Conservation (phyloP, 768 basidiomycete genomes). For the Amanita pallidorosea region DNA sequence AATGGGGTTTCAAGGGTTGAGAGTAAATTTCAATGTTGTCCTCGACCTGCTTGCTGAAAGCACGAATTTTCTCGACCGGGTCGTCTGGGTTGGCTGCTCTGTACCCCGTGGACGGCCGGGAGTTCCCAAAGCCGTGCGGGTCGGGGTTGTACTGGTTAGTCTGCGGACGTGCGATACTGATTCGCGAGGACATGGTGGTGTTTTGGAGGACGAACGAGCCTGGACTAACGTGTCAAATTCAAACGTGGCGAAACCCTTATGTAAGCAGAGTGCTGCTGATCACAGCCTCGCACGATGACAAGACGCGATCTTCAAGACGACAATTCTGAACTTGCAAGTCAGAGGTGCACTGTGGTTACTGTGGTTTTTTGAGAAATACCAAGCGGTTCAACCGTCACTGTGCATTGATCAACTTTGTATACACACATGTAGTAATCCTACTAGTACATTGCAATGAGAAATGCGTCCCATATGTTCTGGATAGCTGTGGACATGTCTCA, state of each 20-base stretch:
- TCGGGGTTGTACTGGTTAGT: conserved; percentile 50
- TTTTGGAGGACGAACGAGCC: conserved; percentile 12
- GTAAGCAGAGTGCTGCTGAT: background rate
- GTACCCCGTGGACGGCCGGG: conserved; percentile 60
- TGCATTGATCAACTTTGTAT: too few relatives aligned
- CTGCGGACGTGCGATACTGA: conserved; percentile 70
- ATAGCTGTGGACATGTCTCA: too few relatives aligned
- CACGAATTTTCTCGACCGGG: conserved; percentile 69
- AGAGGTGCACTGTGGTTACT: too few relatives aligned
- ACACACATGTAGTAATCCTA: too few relatives aligned
- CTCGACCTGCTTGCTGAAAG: conserved; percentile 68
- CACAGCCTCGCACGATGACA: background rate
- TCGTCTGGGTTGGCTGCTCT: conserved; percentile 74
- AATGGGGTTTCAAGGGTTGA: conserved; percentile 86
- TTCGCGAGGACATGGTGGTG: conserved; percentile 66
- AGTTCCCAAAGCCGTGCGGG: conserved; percentile 74
- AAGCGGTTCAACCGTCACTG: too few relatives aligned
- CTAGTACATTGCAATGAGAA: too few relatives aligned
- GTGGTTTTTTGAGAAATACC: too few relatives aligned
- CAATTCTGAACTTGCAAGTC: too few relatives aligned
- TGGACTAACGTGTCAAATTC: conserved; percentile 31
- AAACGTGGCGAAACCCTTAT: conserved; percentile 30
- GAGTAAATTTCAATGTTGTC: conserved; percentile 89
- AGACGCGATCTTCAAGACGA: background rate
- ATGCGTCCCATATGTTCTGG: too few relatives aligned